Evolutionary conservation across 2,329 filamentous ascomycete species (phyloP).

Genomic region (Phaeosphaeriaceae sp.): DNA sequence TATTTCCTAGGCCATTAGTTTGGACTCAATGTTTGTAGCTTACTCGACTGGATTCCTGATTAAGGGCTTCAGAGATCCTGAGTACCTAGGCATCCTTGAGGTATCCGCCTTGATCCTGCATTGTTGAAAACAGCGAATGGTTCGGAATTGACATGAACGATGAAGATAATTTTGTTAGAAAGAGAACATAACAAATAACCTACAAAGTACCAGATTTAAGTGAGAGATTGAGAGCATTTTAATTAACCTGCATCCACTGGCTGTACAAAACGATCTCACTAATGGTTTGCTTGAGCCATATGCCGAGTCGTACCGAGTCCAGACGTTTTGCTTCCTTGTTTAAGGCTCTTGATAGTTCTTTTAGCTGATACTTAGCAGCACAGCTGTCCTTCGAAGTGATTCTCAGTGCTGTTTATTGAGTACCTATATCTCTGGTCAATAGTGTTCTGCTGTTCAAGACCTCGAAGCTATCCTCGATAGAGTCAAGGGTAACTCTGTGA

Average conservation of each 20-base stretch:
- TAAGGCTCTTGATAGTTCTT: neutral
- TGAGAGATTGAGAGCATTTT: constrained; percentile 3
- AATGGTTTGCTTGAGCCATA: constrained; percentile 2
- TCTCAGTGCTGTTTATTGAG: constrained; percentile 1
- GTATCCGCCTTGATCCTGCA: constrained; percentile 1
- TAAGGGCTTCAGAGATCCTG: neutral
- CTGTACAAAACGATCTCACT: constrained; percentile 2
- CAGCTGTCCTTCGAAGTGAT: neutral
- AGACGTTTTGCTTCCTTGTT: constrained; percentile 1
- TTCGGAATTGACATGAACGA: too few relatives aligned
- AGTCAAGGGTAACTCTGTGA: neutral
- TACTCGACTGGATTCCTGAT: neutral
- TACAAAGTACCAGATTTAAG: constrained; percentile 4
- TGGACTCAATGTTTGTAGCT: neutral
- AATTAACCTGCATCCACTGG: constrained; percentile 2
- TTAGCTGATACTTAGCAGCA: neutral
- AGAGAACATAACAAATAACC: neutral
- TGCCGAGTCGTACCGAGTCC: neutral
- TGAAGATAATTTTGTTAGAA: neutral
- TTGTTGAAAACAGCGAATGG: constrained; percentile 3
- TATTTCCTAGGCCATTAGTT: neutral
- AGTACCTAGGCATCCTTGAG: neutral
- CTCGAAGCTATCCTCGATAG: constrained; percentile 4
- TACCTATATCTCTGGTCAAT: constrained; percentile 3
- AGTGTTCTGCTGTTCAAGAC: neutral